Percentiles rank a stretch among this genome's conserved stretches.
phyloP scores from a whole-genome alignment of 2,329 filamentous ascomycete species.

The Fusarium papillatum region DNA sequence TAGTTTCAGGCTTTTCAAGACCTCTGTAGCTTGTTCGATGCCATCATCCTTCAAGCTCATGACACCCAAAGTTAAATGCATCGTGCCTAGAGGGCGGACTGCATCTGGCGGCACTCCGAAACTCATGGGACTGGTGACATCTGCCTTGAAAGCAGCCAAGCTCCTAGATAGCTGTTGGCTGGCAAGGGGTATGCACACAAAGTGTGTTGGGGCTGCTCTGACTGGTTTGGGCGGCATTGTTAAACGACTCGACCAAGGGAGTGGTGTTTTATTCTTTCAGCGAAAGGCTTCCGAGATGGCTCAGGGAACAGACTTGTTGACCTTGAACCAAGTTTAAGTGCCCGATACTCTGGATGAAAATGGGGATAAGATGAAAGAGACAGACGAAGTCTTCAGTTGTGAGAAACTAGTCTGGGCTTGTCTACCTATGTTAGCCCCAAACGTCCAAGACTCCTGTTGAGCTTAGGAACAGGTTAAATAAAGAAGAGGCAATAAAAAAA shows the following conservation, averaged over 20 bases:
- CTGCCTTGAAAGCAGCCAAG: constrained; percentile 71
- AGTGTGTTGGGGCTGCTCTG: constrained; percentile 74
- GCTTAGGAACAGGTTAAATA: not conserved
- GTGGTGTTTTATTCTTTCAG: not conserved
- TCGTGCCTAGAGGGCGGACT: constrained; percentile 81
- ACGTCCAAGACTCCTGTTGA: too few relatives aligned
- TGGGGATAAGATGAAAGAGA: not conserved
- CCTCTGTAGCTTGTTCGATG: constrained; percentile 56
- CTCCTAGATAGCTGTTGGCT: constrained; percentile 75
- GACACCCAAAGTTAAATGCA: constrained; percentile 90
- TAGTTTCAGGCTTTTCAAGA: constrained; percentile 55
- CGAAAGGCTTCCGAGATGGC: not conserved
- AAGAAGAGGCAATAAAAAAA: not conserved
- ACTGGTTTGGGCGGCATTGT: constrained; percentile 50
- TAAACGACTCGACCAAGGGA: not conserved
- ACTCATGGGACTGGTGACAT: constrained; percentile 62
- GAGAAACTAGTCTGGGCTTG: not conserved
- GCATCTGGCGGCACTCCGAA: constrained; percentile 73
- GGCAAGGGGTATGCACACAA: constrained; percentile 81
- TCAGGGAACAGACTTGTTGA: not conserved
- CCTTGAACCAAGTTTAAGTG: not conserved
- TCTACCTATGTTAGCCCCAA: not conserved
- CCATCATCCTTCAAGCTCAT: constrained; percentile 77
- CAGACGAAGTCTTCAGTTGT: not conserved
- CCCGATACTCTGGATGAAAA: not conserved